A percentile compares a stretch with the other conserved stretches of the same genome.
phyloP scores from a whole-genome alignment of 768 basidiomycete genomes.

The Nevesoporus exiguus region DNA sequence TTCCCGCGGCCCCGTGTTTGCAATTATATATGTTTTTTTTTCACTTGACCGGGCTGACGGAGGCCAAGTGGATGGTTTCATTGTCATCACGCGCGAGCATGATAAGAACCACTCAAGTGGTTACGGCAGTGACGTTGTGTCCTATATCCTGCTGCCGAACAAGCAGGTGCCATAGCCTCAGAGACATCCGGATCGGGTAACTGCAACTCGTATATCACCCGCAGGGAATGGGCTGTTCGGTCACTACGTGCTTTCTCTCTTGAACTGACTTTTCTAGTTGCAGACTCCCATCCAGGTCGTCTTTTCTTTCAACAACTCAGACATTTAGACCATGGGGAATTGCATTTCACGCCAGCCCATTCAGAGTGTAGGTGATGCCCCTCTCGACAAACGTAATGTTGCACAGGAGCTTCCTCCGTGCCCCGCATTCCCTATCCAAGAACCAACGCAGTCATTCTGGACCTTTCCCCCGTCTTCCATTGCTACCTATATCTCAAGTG shows the following conservation, averaged over 20 bases:
- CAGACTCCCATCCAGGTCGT: background rate
- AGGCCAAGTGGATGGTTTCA: background rate
- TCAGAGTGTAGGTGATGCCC: background rate
- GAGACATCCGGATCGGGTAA: constrained; percentile 13
- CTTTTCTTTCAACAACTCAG: constrained; percentile 3
- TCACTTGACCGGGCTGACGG: background rate
- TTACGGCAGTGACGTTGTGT: constrained; percentile 8
- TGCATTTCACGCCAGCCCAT: constrained; percentile 15
- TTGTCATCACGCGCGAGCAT: constrained; percentile 15
- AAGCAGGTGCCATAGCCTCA: background rate
- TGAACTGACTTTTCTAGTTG: background rate
- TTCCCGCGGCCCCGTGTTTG: constrained; percentile 1
- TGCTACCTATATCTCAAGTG: constrained; percentile 26
- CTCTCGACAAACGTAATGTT: constrained; percentile 2
- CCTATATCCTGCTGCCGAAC: background rate
- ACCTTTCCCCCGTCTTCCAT: constrained; percentile 50
- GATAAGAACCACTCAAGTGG: background rate
- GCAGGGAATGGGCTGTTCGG: constrained; percentile 7
- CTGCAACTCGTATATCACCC: constrained; percentile 13
- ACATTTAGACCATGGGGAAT: constrained; percentile 24
- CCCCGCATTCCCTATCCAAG: constrained; percentile 48
- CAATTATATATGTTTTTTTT: constrained; percentile 2
- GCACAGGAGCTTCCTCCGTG: background rate
- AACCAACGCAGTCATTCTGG: constrained; percentile 65
- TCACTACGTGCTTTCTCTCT: background rate